Percentiles rank a stretch among this genome's conserved stretches.
Evolutionary conservation across 371 early-diverging fungal genomes (phyloP).

Genomic region (Massospora cicadina): DNA sequence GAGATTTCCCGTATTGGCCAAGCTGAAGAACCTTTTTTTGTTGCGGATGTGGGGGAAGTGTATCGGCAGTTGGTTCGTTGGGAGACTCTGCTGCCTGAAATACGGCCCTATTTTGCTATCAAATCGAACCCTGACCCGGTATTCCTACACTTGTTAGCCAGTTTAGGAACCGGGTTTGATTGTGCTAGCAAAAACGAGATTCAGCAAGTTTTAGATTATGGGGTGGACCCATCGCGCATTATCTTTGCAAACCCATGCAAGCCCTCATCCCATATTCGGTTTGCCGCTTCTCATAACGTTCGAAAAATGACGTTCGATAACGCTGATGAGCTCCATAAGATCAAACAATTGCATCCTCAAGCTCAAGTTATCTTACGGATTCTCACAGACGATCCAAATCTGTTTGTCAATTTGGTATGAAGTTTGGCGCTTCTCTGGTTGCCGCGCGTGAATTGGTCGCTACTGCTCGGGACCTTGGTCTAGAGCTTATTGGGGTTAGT

Average conservation of each 20-base stretch:
- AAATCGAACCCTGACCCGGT: constrained; percentile 91
- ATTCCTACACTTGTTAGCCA: constrained; percentile 66
- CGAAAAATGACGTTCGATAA: constrained; percentile 95
- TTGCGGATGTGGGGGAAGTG: constrained; percentile 79
- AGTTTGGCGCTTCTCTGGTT: constrained; percentile 83
- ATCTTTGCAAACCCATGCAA: constrained; percentile 98
- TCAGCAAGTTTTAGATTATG: constrained; percentile 55
- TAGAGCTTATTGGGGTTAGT: constrained; percentile 79
- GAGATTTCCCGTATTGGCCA: background rate
- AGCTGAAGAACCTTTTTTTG: constrained; percentile 82
- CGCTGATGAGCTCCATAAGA: constrained; percentile 87
- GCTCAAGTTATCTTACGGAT: constrained; percentile 86
- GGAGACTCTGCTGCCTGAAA: constrained; percentile 62
- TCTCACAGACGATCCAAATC: constrained; percentile 84
- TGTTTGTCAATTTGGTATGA: constrained; percentile 80
- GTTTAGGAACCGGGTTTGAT: constrained; percentile 83
- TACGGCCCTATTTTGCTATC: constrained; percentile 88
- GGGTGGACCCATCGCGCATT: constrained; percentile 59
- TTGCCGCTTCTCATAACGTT: constrained; percentile 56
- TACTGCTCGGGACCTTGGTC: constrained; percentile 56
- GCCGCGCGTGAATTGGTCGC: constrained; percentile 45
- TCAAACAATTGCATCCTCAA: constrained; percentile 58
- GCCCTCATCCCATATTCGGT: constrained; percentile 81
- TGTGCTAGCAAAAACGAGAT: constrained; percentile 80
- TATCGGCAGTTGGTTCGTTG: constrained; percentile 71